Conservation (phyloP, 768 basidiomycete genomes). For the Amanita fuliginea region DNA sequence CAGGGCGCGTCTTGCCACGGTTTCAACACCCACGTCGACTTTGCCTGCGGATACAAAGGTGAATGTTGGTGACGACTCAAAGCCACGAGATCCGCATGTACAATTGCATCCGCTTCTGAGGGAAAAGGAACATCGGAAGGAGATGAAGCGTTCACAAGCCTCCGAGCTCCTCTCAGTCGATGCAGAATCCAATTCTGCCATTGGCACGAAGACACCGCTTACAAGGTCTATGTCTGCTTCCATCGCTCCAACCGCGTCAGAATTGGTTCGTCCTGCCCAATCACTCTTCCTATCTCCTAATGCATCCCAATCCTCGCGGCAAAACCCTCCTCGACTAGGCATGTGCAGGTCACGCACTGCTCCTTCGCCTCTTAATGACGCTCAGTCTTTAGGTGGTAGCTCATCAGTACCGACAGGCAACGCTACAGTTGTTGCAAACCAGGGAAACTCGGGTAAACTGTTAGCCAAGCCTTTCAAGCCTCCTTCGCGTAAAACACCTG, state of each 20-base stretch:
- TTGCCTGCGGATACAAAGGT: background rate
- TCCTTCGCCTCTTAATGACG: background rate
- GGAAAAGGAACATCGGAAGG: conserved; percentile 1
- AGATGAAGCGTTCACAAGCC: background rate
- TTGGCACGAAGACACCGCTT: background rate
- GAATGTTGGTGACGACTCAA: background rate
- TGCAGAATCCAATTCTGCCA: too few relatives aligned
- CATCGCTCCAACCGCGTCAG: background rate
- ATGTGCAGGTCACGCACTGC: conserved; percentile 3
- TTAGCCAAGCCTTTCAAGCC: conserved; percentile 1
- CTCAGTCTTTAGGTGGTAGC: background rate
- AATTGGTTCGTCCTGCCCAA: background rate
- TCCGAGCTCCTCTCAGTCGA: background rate
- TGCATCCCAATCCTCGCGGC: background rate
- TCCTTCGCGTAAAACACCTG: background rate
- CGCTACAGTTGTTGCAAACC: background rate
- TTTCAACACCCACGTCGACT: background rate
- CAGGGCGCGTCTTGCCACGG: background rate
- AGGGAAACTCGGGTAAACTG: background rate
- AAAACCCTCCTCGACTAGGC: background rate
- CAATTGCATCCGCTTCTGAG: conserved; percentile 2
- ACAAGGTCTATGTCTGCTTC: background rate
- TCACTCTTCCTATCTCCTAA: background rate
- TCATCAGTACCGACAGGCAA: background rate
- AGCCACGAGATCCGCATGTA: background rate